phyloP scores from a whole-genome alignment of 2,329 filamentous ascomycete genomes.

The Dothideomycetes sp. region DNA sequence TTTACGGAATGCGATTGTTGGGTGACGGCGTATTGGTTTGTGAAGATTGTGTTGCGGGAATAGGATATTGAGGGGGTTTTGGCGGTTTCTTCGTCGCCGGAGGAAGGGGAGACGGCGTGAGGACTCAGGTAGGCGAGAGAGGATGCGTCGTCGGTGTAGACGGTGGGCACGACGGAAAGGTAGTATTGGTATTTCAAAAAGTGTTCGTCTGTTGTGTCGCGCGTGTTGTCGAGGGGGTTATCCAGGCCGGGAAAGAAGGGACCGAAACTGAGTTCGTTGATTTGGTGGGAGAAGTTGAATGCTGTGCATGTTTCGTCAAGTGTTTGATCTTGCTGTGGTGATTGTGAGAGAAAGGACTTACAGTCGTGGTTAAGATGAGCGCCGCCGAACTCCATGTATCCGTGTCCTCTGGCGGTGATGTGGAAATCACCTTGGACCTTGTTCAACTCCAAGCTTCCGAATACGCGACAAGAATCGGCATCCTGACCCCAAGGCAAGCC shows the following conservation, averaged over 20 bases:
- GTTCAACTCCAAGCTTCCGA: conserved; percentile 81
- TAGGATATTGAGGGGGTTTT: conserved; percentile 23
- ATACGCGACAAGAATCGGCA: conserved; percentile 76
- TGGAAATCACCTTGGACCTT: conserved; percentile 98
- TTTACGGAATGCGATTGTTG: conserved; percentile 66
- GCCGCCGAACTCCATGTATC: conserved; percentile 75
- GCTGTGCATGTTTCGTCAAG: conserved; percentile 59
- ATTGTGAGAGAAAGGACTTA: conserved; percentile 38
- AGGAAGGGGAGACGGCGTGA: conserved; percentile 31
- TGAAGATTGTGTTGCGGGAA: conserved; percentile 59
- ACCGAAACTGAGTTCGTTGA: conserved; percentile 93
- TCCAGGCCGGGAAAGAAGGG: conserved; percentile 89
- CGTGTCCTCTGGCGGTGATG: conserved; percentile 88
- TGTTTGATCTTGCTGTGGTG: conserved; percentile 13
- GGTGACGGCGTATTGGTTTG: conserved; percentile 97
- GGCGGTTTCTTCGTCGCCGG: conserved; percentile 27
- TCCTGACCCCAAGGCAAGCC: conserved; percentile 40
- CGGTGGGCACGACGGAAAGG: conserved; percentile 85
- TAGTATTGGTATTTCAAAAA: conserved; percentile 99
- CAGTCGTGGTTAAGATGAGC: conserved; percentile 72
- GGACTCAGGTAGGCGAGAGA: conserved; percentile 38
- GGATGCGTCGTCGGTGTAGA: conserved; percentile 56
- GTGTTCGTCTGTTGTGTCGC: conserved; percentile 62
- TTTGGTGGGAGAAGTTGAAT: conserved; percentile 97
- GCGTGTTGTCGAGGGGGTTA: conserved; percentile 89